Evolutionary conservation across 768 basidiomycete species (phyloP).

Genomic region (Roridomyces roridus): DNA sequence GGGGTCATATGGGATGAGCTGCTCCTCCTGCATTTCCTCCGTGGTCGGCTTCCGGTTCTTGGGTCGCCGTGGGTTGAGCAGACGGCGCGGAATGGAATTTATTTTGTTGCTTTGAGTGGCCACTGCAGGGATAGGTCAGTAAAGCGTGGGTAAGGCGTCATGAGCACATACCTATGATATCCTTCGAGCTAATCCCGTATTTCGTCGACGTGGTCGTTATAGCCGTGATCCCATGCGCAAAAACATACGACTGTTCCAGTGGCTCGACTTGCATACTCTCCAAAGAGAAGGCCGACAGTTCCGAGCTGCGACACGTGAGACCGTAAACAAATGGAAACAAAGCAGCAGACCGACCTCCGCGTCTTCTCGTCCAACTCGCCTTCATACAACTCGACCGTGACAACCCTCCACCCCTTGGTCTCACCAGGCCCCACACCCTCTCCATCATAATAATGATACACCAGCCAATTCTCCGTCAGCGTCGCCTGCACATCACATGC

Average conservation of each 20-base stretch:
- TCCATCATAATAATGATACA: slow-evolving; percentile 84
- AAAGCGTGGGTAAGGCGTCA: neutral
- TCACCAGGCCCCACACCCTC: slow-evolving; percentile 49
- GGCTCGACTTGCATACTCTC: slow-evolving; percentile 59
- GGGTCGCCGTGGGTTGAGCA: slow-evolving; percentile 87
- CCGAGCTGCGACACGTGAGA: slow-evolving; percentile 39
- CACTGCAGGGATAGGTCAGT: slow-evolving; percentile 49
- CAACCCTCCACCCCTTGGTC: slow-evolving; percentile 74
- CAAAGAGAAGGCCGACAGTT: slow-evolving; percentile 53
- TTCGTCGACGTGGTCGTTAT: slow-evolving; percentile 82
- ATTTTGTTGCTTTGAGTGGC: slow-evolving; percentile 79
- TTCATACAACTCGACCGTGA: slow-evolving; percentile 91
- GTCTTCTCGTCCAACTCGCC: slow-evolving; percentile 74
- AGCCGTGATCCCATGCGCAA: slow-evolving; percentile 72
- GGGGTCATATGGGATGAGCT: slow-evolving; percentile 85
- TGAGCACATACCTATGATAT: slow-evolving; percentile 73
- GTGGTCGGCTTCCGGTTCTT: slow-evolving; percentile 71
- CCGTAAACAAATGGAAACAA: slow-evolving; percentile 1
- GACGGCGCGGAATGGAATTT: slow-evolving; percentile 70
- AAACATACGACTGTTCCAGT: slow-evolving; percentile 73
- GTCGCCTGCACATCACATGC: slow-evolving; percentile 71
- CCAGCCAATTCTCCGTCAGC: slow-evolving; percentile 91
- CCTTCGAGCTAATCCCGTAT: slow-evolving; percentile 86
- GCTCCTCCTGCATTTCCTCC: slow-evolving; percentile 79
- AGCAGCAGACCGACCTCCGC: slow-evolving; percentile 57